Conservation (phyloP, 108 stramenopile genomes). For the Nitzschia putrida region DNA sequence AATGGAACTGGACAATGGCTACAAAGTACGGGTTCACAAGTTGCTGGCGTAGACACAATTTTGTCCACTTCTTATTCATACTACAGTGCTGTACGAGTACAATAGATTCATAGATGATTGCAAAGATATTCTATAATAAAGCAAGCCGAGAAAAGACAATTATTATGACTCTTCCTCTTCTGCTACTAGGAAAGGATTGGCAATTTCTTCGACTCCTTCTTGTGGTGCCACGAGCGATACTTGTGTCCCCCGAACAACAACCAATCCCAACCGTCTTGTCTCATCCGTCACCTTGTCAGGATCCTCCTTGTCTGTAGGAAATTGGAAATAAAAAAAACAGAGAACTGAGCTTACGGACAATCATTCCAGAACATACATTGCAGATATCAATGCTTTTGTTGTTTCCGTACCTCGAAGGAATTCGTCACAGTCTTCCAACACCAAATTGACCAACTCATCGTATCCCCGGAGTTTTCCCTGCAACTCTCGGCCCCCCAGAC, state of each 20-base stretch:
- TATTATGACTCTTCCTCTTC: slow-evolving; percentile 50
- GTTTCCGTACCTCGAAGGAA: slow-evolving; percentile 68
- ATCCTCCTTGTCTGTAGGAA: slow-evolving; percentile 63
- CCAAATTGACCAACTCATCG: slow-evolving; percentile 87
- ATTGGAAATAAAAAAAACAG: not conserved
- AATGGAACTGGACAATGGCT: slow-evolving; percentile 39
- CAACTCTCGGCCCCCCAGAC: slow-evolving; percentile 79
- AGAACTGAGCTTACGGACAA: not conserved
- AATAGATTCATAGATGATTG: no score
- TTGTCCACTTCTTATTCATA: no score
- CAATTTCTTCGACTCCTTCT: slow-evolving; percentile 88
- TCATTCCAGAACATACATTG: no score
- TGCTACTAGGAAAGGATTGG: slow-evolving; percentile 78
- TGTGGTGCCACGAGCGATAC: slow-evolving; percentile 83
- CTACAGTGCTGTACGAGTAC: no score
- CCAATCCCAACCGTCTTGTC: slow-evolving; percentile 72
- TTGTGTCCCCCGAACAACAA: slow-evolving; percentile 85
- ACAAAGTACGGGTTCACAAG: slow-evolving; percentile 37
- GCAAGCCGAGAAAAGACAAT: not conserved
- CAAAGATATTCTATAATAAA: slow-evolving; percentile 1
- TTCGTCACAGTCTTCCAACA: slow-evolving; percentile 85
- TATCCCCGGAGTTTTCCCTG: slow-evolving; percentile 76
- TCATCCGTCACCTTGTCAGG: slow-evolving; percentile 62
- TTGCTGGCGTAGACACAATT: slow-evolving; percentile 14
- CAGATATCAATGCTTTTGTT: no score